Base-by-base conservation (phyloP, 1,139 yeast species). In the Blastobotrys proliferans region DNA sequence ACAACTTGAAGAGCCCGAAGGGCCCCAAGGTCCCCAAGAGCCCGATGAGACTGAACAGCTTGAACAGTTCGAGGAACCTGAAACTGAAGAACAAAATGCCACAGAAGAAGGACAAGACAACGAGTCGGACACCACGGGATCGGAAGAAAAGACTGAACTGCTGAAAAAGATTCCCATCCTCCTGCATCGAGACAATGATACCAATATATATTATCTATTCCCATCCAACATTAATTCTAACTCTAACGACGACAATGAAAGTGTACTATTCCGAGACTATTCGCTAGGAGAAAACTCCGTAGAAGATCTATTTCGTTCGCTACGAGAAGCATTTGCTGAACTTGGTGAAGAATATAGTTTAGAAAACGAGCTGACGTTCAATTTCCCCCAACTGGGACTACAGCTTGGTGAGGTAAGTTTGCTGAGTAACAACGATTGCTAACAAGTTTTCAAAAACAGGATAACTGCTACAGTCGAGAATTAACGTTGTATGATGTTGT, bases 381-480 rank as follows among this genome's bases (percentile, higher is more conserved):
- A 43, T 6, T 44, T 56, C 21, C 48, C 53, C 3, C 49, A 43
- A 32, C 43, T 56, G 6, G 55, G 49, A 3, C 38, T 55, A 17
- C 45, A 45, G 4, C 32, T 56, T 17, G 49, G 55, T 16, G 59
- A 56, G 47, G 56, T 53, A 44, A 32, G 51, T 31, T 31, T 35
- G 27, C 9, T 22, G 3, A 27, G 6, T 3, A 13, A 11, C 8
- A 17, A 4, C 18, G 17, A 21, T 14, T n/a, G 14, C 28, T 36
- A 35, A 29, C 14, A 11, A n/a, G 8, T 22, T 29, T 29, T 29
- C 6, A 6, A 20, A 19, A 14, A 9, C n/a, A 54, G 56, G 60
- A 56, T 33, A 54, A 56, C 46, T 45, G 48, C 22, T 54, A 50
- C 39, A 44, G 46, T 24, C 48, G 52, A 14, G 58, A 56, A 14